phyloP scores from a whole-genome alignment of 2,329 filamentous ascomycete species.

The Didymella arachidicola region DNA sequence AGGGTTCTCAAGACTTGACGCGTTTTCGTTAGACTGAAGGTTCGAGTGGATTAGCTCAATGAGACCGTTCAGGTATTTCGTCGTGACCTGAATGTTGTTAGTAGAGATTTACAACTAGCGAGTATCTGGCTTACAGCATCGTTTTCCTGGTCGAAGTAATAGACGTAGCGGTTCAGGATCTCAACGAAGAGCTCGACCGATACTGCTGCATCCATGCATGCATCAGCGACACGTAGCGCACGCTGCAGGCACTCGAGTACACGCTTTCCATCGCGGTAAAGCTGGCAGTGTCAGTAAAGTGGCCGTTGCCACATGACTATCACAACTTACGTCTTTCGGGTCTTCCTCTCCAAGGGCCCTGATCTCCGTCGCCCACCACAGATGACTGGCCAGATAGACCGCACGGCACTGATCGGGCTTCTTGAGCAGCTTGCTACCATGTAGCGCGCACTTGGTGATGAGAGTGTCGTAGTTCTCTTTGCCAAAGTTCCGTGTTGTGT shows the following conservation, averaged over 20 bases:
- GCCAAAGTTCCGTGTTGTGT: slow-evolving; percentile 87
- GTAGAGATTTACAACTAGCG: neutral
- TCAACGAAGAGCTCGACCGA: slow-evolving; percentile 98
- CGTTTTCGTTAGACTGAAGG: slow-evolving; percentile 83
- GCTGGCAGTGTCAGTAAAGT: slow-evolving; percentile 51
- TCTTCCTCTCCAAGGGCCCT: slow-evolving; percentile 80
- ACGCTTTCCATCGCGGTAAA: slow-evolving; percentile 96
- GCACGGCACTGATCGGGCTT: slow-evolving; percentile 98
- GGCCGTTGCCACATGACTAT: neutral
- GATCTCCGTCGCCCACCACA: slow-evolving; percentile 97
- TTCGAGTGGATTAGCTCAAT: slow-evolving; percentile 99
- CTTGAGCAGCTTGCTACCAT: slow-evolving; percentile 94
- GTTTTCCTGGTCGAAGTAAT: slow-evolving; percentile 99
- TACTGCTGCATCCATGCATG: slow-evolving; percentile 97
- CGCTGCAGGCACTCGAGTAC: slow-evolving; percentile 96
- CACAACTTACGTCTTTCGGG: slow-evolving; percentile 71
- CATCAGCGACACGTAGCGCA: slow-evolving; percentile 93
- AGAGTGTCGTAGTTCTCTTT: slow-evolving; percentile 99
- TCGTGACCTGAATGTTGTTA: slow-evolving; percentile 72
- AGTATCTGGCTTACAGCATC: slow-evolving; percentile 71
- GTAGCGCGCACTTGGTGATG: slow-evolving; percentile 96
- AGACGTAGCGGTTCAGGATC: slow-evolving; percentile 97
- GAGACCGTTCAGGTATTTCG: slow-evolving; percentile 95
- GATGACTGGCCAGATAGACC: slow-evolving; percentile 92
- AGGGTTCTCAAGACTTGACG: slow-evolving; percentile 83